These are phyloP conservation scores for Theobroma cacao DNA, from an alignment of 345 rosid species.

Conservation along the genomic window DNA sequence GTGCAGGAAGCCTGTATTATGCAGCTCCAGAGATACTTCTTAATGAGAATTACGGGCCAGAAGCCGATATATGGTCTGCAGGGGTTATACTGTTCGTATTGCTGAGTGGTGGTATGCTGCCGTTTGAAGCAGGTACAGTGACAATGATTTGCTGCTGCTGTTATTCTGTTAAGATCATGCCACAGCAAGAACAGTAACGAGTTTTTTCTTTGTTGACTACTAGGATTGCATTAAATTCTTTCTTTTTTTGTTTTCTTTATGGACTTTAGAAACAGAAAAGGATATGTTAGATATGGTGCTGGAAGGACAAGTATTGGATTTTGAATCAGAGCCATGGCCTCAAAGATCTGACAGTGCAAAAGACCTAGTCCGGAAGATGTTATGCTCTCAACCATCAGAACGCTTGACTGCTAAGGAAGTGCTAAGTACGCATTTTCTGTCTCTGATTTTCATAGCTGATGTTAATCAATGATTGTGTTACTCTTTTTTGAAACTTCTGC, in stretches of 20 bases:
- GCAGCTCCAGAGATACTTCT: slow-evolving; percentile 78
- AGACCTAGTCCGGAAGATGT: neutral
- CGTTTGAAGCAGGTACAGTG: slow-evolving; percentile 34
- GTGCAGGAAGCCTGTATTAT: slow-evolving; percentile 74
- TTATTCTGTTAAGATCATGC: no score
- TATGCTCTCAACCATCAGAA: neutral
- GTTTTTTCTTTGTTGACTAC: no score
- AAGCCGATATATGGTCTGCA: slow-evolving; percentile 71
- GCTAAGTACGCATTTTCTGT: neutral
- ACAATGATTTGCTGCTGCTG: no score
- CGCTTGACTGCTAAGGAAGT: neutral
- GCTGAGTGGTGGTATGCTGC: slow-evolving; percentile 63
- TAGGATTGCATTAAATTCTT: no score
- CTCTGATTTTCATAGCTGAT: no score
- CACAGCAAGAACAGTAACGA: no score
- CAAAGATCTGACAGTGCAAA: neutral
- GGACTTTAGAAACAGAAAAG: no score
- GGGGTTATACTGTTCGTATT: slow-evolving; percentile 71
- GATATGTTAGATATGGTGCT: no score
- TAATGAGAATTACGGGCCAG: slow-evolving; percentile 64
- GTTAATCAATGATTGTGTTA: no score
- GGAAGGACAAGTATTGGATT: neutral
- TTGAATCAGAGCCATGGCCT: neutral
- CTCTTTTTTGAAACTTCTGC: no score
- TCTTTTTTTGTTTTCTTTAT: no score